Percentiles rank a stretch among this genome's conserved stretches.
Evolutionary conservation across 176 grass and related monocot genomes (phyloP).

Genomic region (Phyllostachys edulis): DNA sequence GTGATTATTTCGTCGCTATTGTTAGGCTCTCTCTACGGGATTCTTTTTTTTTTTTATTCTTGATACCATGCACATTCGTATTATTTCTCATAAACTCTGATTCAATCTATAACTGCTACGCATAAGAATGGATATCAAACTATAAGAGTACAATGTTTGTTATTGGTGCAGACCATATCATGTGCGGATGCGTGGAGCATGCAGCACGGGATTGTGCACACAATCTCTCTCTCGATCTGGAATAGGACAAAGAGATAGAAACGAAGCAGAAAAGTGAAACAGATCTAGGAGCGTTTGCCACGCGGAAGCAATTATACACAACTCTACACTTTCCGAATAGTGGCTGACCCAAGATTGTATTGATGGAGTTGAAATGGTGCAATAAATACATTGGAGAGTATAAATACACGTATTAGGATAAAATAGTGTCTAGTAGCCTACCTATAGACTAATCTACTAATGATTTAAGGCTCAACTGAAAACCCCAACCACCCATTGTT

Average conservation of each 20-base stretch:
- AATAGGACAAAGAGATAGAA: neutral
- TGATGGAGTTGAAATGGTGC: neutral
- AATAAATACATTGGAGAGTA: neutral
- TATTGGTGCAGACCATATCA: neutral
- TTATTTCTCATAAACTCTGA: no score
- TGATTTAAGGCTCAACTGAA: no score
- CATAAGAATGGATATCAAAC: no score
- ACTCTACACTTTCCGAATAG: neutral
- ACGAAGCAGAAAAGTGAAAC: neutral
- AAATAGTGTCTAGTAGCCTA: neutral
- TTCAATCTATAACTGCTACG: no score
- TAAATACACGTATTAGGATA: neutral
- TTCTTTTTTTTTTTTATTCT: no score
- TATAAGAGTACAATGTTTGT: no score
- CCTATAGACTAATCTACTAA: no score
- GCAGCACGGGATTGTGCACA: neutral
- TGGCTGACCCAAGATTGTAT: neutral
- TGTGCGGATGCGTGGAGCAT: neutral
- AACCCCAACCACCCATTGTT: no score
- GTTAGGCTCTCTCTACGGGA: no score
- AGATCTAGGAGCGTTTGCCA: neutral
- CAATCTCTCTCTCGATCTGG: no score
- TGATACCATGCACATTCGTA: no score
- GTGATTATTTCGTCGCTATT: no score
- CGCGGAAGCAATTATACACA: neutral